These are phyloP conservation scores for Aspergillus pseudoviridinutans DNA, from an alignment of 2,329 filamentous ascomycete species.

Conservation along the genomic window DNA sequence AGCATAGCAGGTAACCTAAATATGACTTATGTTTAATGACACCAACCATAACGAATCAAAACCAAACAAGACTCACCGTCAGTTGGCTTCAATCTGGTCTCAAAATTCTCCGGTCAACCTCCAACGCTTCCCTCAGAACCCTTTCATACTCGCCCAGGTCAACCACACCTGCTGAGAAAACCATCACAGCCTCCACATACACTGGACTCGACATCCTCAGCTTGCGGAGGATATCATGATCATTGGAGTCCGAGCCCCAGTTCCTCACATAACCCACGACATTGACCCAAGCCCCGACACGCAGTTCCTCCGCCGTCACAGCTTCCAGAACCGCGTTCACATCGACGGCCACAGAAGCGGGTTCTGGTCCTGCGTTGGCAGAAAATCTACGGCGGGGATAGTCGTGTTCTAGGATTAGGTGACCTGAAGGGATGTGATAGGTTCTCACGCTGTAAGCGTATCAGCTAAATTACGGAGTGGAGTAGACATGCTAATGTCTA, in stretches of 20 bases:
- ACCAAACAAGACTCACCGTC: neutral
- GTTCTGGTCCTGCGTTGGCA: conserved; percentile 20
- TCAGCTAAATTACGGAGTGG: neutral
- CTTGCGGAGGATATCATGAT: conserved; percentile 11
- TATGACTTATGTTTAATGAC: neutral
- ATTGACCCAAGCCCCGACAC: conserved; percentile 82
- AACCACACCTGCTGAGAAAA: conserved; percentile 74
- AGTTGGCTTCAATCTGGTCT: conserved; percentile 3
- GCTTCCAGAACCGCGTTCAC: conserved; percentile 66
- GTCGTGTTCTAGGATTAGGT: conserved; percentile 65
- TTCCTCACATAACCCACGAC: conserved; percentile 73
- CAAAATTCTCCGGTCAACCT: conserved; percentile 28
- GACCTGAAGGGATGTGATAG: conserved; percentile 56
- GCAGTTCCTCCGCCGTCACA: conserved; percentile 60
- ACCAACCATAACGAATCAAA: neutral
- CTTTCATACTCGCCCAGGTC: conserved; percentile 68
- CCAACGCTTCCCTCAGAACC: conserved; percentile 44
- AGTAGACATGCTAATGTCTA: neutral
- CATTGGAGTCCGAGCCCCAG: neutral
- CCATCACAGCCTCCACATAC: conserved; percentile 66
- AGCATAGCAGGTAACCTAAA: neutral
- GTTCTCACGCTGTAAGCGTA: conserved; percentile 50
- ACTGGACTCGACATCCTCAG: conserved; percentile 29
- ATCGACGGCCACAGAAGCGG: conserved; percentile 59
- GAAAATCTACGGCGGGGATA: conserved; percentile 41